Base-by-base conservation (phyloP, 495 filamentous ascomycete species). In the Tuber brumale region DNA sequence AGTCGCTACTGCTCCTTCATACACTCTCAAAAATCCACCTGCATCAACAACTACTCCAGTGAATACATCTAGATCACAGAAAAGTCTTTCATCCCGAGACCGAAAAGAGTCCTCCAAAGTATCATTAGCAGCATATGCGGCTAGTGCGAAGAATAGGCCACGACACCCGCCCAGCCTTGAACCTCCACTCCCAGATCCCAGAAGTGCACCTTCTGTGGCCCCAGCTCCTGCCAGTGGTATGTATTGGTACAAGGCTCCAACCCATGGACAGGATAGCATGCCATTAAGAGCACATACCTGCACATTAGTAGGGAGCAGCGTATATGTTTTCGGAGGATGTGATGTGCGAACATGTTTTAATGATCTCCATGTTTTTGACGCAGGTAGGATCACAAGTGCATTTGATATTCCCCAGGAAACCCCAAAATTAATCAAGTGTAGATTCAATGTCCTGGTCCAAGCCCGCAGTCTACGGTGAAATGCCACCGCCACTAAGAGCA, bases 291-390 rank as follows among this genome's bases (percentile, higher is more conserved):
- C 89, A 39, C 89, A 91, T 83, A 90, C 89, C 44, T 89, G 87
- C 21, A 89, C 89, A 35, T 83, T 90, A 27, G 84, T 90, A 18
- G 89, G 89, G 9, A 89, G 86, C 70, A 90, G 87, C 76, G 86
- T 91, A 70, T 91, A 87, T 76, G 86, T 91, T 37, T 91, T 91
- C 76, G 89, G 89, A n/a, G 89, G 89, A 16, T 91, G 89, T 84
- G 89, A 91, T 80, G 84, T 87, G 69, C 85, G 86, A 70, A 86
- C 88, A 2, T 91, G 89, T 84, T 91, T 91, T 83, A 90, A 90
- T 83, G 88, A 88, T 77, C 82, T 91, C 51, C 89, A 91, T 82
- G 89, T 91, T 35, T 84, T 91, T 45, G 89, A 91, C 77, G 88
- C 89, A 81, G 79, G 79, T 81, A 78, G 72, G 78, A 35, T n/a